A percentile compares a stretch with the other conserved stretches of the same genome.
Evolutionary conservation across 148 eudicot species (phyloP).

Genomic region (Vaccinium vitisidaea): DNA sequence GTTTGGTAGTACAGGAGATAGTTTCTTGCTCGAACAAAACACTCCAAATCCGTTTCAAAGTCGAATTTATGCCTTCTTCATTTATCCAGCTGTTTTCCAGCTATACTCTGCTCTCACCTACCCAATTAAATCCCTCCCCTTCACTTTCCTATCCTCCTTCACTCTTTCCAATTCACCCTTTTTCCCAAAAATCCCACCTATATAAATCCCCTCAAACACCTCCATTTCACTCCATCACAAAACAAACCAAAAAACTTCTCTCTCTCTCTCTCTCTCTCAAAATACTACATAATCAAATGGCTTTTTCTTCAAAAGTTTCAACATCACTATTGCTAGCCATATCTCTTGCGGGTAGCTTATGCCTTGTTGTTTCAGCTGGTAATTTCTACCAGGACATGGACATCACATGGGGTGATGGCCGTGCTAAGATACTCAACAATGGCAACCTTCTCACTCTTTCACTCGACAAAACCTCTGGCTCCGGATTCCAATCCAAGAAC

Average conservation of each 20-base stretch:
- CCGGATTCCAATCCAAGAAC: conserved; percentile 32
- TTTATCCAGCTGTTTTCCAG: background rate
- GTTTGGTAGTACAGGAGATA: background rate
- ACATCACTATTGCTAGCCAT: background rate
- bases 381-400: conserved; percentile 23
- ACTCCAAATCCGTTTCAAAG: background rate
- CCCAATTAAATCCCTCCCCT: background rate
- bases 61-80: background rate
- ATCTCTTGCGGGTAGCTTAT: background rate
- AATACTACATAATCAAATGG: background rate
- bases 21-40: background rate
- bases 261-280: background rate
- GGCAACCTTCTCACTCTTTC: conserved; percentile 31
- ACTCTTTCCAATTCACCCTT: background rate
- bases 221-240: background rate
- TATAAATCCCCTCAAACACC: background rate
- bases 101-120: background rate
- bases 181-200: background rate
- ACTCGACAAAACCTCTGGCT: conserved; percentile 27
- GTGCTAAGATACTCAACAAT: conserved; percentile 29
- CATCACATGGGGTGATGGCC: conserved; percentile 43
- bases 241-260: background rate
- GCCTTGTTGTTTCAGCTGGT: background rate
- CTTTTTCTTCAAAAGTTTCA: background rate
- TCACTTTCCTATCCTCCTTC: conserved; percentile 5